These are phyloP conservation scores for Aplosporella prunicola DNA, from an alignment of 2,329 filamentous ascomycete genomes.

Conservation along the genomic window DNA sequence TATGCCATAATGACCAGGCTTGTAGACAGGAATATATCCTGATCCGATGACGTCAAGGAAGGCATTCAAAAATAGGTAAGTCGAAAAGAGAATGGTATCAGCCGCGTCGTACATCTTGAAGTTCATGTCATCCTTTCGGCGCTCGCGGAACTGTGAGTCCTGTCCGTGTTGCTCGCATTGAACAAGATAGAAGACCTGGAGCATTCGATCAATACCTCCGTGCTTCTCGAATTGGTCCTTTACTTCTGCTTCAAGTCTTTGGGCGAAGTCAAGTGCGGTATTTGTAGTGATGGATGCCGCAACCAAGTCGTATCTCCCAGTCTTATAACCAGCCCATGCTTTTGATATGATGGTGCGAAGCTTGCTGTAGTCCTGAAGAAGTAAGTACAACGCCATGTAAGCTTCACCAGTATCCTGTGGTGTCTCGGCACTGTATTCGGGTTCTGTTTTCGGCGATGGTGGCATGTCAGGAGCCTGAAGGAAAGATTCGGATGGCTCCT, in stretches of 20 bases:
- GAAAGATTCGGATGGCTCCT: constrained; percentile 33
- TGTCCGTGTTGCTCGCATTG: not conserved
- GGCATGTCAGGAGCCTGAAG: constrained; percentile 22
- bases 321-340: constrained; percentile 14
- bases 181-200: not conserved
- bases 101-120: constrained; percentile 14
- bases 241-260: constrained; percentile 14
- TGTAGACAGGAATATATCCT: constrained; percentile 18
- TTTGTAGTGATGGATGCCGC: constrained; percentile 16
- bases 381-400: constrained; percentile 12
- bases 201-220: constrained; percentile 3
- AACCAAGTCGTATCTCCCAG: constrained; percentile 13
- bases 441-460: constrained; percentile 12
- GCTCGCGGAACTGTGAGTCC: not conserved
- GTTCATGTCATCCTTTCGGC: constrained; percentile 14
- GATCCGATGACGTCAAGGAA: constrained; percentile 18
- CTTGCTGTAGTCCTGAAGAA: constrained; percentile 12
- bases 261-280: constrained; percentile 16
- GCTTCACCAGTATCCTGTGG: constrained; percentile 8
- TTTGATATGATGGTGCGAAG: constrained; percentile 13
- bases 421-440: constrained; percentile 26
- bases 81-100: constrained; percentile 5
- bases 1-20: constrained; percentile 18
- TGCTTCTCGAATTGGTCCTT: constrained; percentile 9
- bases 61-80: constrained; percentile 14